A percentile compares a stretch with the other conserved stretches of the same genome.
phyloP scores from a whole-genome alignment of 2,329 filamentous ascomycete genomes.

The Neospermospora avenae region DNA sequence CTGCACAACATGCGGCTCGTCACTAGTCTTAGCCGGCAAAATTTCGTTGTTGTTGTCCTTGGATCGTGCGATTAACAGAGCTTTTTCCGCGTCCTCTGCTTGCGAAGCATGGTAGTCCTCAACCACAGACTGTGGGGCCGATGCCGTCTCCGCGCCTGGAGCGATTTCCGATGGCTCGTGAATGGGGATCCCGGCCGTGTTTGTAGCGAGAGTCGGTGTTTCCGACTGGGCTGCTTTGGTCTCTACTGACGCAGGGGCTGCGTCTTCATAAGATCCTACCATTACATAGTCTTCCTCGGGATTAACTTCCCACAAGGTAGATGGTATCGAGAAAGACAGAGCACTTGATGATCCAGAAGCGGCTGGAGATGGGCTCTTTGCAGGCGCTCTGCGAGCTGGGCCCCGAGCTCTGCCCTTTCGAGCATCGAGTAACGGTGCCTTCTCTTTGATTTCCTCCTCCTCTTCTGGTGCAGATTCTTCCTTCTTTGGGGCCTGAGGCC shows the following conservation, averaged over 20 bases:
- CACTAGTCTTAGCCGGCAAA: constrained; percentile 18
- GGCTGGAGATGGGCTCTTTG: constrained; percentile 38
- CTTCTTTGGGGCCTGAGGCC: constrained; percentile 76
- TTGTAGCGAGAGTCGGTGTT: constrained; percentile 27
- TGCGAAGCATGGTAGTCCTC: constrained; percentile 18
- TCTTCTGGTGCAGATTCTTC: constrained; percentile 60
- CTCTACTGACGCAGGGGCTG: background rate
- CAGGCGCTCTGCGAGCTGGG: constrained; percentile 71
- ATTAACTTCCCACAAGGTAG: constrained; percentile 41
- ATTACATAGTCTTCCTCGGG: constrained; percentile 40
- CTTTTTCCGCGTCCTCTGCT: constrained; percentile 20
- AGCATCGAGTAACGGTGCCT: constrained; percentile 80
- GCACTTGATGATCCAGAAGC: constrained; percentile 12
- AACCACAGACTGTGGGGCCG: constrained; percentile 10
- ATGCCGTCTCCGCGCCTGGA: constrained; percentile 12
- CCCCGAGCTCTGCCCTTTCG: constrained; percentile 88
- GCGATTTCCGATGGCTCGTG: constrained; percentile 24
- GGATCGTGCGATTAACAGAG: constrained; percentile 4
- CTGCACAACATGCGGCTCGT: constrained; percentile 16
- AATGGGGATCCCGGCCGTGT: constrained; percentile 25
- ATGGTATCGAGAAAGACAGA: constrained; percentile 33
- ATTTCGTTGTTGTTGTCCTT: constrained; percentile 9
- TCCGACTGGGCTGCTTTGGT: constrained; percentile 22
- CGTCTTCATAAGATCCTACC: constrained; percentile 27
- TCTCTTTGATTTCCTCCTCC: constrained; percentile 61